These are phyloP conservation scores for Globisporangium irregulare DNA, from an alignment of 352 stramenopile genomes.

Conservation along the genomic window DNA sequence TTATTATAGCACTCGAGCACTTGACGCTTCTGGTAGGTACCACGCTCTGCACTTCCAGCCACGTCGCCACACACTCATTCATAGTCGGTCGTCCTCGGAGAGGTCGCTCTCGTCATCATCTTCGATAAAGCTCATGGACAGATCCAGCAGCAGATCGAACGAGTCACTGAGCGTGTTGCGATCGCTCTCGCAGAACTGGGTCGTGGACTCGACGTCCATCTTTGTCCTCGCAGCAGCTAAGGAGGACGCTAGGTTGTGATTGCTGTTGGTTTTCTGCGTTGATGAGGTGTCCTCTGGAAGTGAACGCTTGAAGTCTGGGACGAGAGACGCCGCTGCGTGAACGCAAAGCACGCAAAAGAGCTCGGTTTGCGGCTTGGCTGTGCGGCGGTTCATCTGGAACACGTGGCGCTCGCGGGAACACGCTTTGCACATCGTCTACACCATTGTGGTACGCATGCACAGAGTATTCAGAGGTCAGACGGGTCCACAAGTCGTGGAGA, in stretches of 20 bases:
- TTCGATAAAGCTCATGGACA: background rate
- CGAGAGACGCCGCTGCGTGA: background rate
- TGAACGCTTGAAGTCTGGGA: background rate
- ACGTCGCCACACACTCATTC: background rate
- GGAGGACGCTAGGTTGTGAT: background rate
- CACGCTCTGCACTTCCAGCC: background rate
- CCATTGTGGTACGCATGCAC: background rate
- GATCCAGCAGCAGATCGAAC: conserved; percentile 4
- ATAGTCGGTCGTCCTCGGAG: background rate
- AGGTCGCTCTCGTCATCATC: conserved; percentile 1
- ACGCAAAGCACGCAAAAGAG: conserved; percentile 1
- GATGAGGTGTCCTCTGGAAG: background rate
- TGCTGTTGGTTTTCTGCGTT: background rate
- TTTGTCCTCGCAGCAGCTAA: background rate
- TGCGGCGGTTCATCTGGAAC: conserved; percentile 4
- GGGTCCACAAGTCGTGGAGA: background rate
- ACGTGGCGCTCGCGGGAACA: background rate
- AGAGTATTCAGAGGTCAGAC: background rate
- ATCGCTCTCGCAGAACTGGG: background rate
- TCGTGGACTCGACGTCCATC: background rate
- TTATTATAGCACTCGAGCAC: too few relatives aligned
- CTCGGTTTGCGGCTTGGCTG: conserved; percentile 3
- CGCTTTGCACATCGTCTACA: background rate
- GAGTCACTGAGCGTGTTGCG: background rate
- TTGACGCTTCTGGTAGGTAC: too few relatives aligned